Evolutionary conservation across 345 rosid genomes (phyloP), one percentile per base, ranked within the genome.

Genomic region (Eucalyptus cloeziana): DNA sequence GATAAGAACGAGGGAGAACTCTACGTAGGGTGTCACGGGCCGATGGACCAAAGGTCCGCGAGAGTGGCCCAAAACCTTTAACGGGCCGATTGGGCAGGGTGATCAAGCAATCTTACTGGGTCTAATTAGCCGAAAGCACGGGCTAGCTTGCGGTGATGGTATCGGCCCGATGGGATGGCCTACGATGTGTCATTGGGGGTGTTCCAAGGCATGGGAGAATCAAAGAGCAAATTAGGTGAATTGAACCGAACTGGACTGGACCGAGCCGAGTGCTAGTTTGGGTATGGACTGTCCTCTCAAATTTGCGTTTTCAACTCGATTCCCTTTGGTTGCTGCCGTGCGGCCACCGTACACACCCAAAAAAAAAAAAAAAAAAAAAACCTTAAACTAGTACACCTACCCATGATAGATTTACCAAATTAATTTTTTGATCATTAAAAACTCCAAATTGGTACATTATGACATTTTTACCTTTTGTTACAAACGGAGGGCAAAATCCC

Each of bases 401-500:
- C 5, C 0, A 3, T 8, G 25, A 52, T 52, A 21, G 25, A 52
- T 52, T 19, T 52, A 52, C 25, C 10, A 21, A 19, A 52, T 52
- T 21, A 52, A 7, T 8, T 52, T 52, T 19, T 21, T 52, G 0
- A 21, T 52, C 25, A 52, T 52, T 7, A 21, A 7, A 52, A 52
- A 19, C 2, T 52, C 5, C 58, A 52, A 52, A 52, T 0, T 1
- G 0, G 1, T 52, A 52, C 25, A 19, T 52, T 52, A 8, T 52
- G 25, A 52, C 10, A 52, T 52, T 19, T 7, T 52, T 52, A 7
- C 0, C 58, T 0, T 52, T 21, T 1, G 1, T 52, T 19, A 52
- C 10, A 52, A 19, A 19, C 2, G 10, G 9, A 52, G 1, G 56
- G 2, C 2, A 52, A 52, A 19, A 19, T 19, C 10, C 0, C 5